Conservation (phyloP, 1,284 basidiomycete genomes). For the Ganoderma lingzhi region DNA sequence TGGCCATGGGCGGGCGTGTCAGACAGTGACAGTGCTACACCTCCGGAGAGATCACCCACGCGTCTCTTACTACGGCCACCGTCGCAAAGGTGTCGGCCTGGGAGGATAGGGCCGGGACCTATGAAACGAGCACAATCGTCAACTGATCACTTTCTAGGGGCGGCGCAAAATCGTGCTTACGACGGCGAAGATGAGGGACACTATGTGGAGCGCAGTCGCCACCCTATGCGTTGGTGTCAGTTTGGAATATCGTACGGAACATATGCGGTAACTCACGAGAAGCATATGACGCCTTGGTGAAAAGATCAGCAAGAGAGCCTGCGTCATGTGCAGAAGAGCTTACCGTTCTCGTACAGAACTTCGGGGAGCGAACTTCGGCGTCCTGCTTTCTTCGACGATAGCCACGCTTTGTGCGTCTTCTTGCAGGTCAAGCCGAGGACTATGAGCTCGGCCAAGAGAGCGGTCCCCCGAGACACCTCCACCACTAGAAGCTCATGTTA, state of each 20-base stretch:
- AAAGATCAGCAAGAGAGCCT: not conserved
- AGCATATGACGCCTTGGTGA: not conserved
- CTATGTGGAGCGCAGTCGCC: not conserved
- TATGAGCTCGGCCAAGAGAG: not conserved
- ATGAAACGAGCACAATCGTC: not conserved
- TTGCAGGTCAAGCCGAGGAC: not conserved
- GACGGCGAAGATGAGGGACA: not conserved
- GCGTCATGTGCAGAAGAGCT: not conserved
- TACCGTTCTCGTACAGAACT: constrained; percentile 1
- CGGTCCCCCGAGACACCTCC: not conserved
- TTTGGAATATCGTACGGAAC: not conserved
- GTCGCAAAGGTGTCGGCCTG: not conserved
- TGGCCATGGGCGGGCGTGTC: not conserved
- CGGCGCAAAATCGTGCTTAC: not conserved
- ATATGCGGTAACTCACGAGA: not conserved
- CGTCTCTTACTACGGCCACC: not conserved
- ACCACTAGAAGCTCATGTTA: not conserved
- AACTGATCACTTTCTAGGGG: not conserved
- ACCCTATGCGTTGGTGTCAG: not conserved
- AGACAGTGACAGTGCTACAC: not conserved
- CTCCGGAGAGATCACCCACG: not conserved
- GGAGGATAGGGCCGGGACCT: not conserved
- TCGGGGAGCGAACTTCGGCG: not conserved
- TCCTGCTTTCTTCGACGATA: not conserved
- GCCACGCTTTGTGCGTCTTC: not conserved